Conservation (phyloP, 2,329 filamentous ascomycete species). For the Colletotrichum musae region DNA sequence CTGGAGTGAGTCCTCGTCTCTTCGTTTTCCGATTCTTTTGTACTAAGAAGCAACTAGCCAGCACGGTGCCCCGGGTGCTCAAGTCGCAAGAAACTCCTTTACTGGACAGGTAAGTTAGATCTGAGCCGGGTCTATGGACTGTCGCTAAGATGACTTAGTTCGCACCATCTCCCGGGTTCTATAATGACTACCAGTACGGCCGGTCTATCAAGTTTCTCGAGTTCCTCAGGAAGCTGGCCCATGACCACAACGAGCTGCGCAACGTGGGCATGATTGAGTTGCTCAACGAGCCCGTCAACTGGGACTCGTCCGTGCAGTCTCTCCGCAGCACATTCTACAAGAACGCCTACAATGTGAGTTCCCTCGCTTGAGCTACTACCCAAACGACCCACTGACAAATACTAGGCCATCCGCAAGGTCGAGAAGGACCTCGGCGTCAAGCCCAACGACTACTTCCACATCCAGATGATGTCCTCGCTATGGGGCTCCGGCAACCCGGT, state of each 20-base stretch:
- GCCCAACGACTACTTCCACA: constrained; percentile 62
- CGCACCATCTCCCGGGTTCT: constrained; percentile 63
- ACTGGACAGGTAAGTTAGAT: constrained; percentile 56
- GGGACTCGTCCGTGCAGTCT: constrained; percentile 48
- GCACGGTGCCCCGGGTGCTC: constrained; percentile 66
- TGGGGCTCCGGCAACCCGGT: constrained; percentile 72
- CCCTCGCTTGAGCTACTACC: too few relatives aligned
- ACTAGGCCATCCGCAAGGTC: constrained; percentile 61
- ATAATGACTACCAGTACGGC: constrained; percentile 68
- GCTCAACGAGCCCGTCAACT: constrained; percentile 69
- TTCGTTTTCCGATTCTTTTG: not conserved
- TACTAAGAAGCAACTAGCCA: constrained; percentile 45
- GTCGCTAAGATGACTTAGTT: constrained; percentile 33
- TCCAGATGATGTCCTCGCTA: constrained; percentile 63
- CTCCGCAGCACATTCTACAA: constrained; percentile 63
- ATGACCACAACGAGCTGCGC: constrained; percentile 61
- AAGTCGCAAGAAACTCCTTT: constrained; percentile 60
- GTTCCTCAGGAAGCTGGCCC: constrained; percentile 68
- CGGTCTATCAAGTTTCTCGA: constrained; percentile 69
- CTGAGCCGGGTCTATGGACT: too few relatives aligned
- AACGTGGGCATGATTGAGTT: constrained; percentile 73
- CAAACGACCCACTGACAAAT: not conserved
- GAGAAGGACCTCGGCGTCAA: constrained; percentile 62
- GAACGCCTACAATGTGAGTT: constrained; percentile 51
- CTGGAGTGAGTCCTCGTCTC: constrained; percentile 52